Evolutionary conservation across 2,329 filamentous ascomycete species (phyloP), one percentile per base, ranked within the genome.

Genomic region (Ophiocordyceps robertsii): DNA sequence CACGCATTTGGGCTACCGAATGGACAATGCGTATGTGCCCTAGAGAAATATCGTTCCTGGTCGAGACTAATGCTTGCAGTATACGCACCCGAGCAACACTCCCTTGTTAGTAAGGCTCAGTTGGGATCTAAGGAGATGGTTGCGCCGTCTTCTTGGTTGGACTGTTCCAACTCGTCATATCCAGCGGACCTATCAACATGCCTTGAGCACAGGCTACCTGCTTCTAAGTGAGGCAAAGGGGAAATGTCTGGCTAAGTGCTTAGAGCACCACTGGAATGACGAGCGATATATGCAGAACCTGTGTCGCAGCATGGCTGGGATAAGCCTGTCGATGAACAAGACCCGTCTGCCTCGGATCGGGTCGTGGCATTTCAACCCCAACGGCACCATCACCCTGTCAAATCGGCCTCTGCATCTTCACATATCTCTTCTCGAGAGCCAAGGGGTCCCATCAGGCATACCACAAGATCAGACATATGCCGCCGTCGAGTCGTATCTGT

Each of bases 341-440:
- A 43, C 45, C 7, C 50, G 53, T 29, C 40, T 59, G 7, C 57
- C 56, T 16, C 51, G 55, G 8, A 62, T 64, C 40, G 59, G 59
- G 9, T 61, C 60, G 12, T 51, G 48, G 37, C 55, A 48, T 8
- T 44, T 64, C 21, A 50, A 60, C 43, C 42, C 49, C 2, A 33
- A 53, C 14, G 53, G 56, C 8, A 36, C 50, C 11, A 36, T 65
- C 21, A 37, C 30, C 12, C 50, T 65, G 6, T 46, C 46, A 12
- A 65, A 65, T 46, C 57, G 58, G 3, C 60, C 59, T 29, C 48
- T 63, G 11, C 53, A 50, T 29, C 48, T 57, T 43, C 49, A 50
- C 13, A 46, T 63, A 11, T 51, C 59, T 32, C 38, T 51, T 45
- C n/a, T 61, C 12, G 60, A 65, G 46, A 64, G 62, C 40, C 53